Evolutionary conservation across 2,329 filamentous ascomycete genomes (phyloP), one percentile per base, ranked within the genome.

Genomic region (Fusarium oligoseptatum): DNA sequence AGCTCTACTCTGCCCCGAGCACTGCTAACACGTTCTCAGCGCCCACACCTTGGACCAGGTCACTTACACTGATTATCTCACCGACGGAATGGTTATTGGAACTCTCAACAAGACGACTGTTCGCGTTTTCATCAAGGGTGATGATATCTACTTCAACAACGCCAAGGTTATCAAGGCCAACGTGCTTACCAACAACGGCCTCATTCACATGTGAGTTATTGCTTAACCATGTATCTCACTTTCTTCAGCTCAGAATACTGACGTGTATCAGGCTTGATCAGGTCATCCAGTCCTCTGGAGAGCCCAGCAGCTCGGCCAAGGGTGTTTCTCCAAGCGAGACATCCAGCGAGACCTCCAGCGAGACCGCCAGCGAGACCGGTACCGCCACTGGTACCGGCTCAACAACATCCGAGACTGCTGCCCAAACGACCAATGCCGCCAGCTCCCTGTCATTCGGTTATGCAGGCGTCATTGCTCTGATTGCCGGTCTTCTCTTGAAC

Each of bases 111-210:
- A 75, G 8, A 72, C 70, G 1, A 67, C 48, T 5, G 70, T 77
- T 2, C 57, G 60, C 3, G 74, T 77, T 1, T 50, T 45, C 3
- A 63, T 77, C 5, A 74, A 68, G 32, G 63, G 52, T 0, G 29
- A 70, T 9, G 72, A 75, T 9, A 74, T 77, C 14, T 77, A 66
- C 41, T 77, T 77, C 63, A 77, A 77, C 58, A 77, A 77, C 5
- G 75, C 75, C 61, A 77, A 75, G 61, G 60, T 77, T 0, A 75
- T 77, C 4, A 66, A 77, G 34, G 43, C 72, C 1, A 77, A 77
- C 37, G 75, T 77, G 0, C 24, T 77, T 0, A 77, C 75, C 3
- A 77, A 77, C 39, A 77, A 77, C 34, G 75, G 75, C 3, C 63
- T 77, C 9, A 64, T 77, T 17, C 75, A 77, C 24, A 70, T 77